Conservation (phyloP, 371 early-diverging fungal genomes). For the Homolaphlyctis polyrhiza region DNA sequence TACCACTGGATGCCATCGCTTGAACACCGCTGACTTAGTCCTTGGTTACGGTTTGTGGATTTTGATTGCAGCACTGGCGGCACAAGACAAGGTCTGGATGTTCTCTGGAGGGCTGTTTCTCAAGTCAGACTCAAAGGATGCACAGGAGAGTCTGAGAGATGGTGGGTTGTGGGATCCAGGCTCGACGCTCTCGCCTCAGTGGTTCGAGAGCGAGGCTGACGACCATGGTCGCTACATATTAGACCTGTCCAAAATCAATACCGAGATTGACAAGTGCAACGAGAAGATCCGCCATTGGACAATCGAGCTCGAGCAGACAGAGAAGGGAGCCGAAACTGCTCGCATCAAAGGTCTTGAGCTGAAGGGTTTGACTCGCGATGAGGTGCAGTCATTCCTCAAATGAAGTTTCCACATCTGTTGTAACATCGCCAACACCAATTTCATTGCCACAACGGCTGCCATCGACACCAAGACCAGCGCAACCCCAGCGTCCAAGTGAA, state of each 20-base stretch:
- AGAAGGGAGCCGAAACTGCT: conserved; percentile 3
- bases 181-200: neutral
- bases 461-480: too few relatives aligned
- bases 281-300: conserved; percentile 9
- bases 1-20: conserved; percentile 5
- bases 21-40: too few relatives aligned
- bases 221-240: neutral
- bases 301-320: conserved; percentile 19
- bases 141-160: conserved; percentile 10
- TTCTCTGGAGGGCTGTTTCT: conserved; percentile 23
- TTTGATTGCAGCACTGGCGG: neutral
- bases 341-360: conserved; percentile 12
- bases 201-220: neutral
- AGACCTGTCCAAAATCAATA: conserved; percentile 23
- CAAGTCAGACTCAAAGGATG: conserved; percentile 17
- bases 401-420: neutral
- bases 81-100: conserved; percentile 21
- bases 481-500: too few relatives aligned
- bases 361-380: conserved; percentile 9
- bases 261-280: conserved; percentile 19
- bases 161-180: conserved; percentile 2
- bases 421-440: neutral
- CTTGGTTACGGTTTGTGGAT: too few relatives aligned
- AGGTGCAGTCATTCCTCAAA: neutral
- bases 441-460: too few relatives aligned